These are phyloP conservation scores for Aspergillus glaucus DNA, from an alignment of 2,329 filamentous ascomycete species.

Conservation along the genomic window DNA sequence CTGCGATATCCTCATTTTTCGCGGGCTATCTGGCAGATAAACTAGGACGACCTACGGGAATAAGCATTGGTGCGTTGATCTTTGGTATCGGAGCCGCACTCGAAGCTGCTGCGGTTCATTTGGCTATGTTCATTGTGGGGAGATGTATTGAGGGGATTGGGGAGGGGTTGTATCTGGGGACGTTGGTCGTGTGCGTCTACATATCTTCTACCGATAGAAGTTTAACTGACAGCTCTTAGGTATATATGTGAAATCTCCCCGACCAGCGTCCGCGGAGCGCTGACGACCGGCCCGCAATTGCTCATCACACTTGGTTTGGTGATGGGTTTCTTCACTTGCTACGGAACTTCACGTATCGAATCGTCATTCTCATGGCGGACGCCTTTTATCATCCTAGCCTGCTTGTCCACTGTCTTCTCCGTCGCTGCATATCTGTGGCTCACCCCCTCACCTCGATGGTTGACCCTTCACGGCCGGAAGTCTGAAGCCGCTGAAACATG, in stretches of 20 bases:
- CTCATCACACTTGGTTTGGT: constrained; percentile 47
- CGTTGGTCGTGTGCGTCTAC: constrained; percentile 41
- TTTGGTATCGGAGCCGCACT: constrained; percentile 51
- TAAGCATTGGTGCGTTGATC: constrained; percentile 46
- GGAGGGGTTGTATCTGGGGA: constrained; percentile 54
- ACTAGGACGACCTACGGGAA: constrained; percentile 46
- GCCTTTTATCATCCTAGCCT: constrained; percentile 48
- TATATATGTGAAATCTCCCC: constrained; percentile 58
- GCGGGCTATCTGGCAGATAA: constrained; percentile 49
- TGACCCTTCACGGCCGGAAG: constrained; percentile 43
- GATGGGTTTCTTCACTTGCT: constrained; percentile 55
- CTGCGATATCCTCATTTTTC: constrained; percentile 52
- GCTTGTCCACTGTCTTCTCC: constrained; percentile 36
- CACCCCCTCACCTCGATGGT: constrained; percentile 54
- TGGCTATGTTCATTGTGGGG: constrained; percentile 52
- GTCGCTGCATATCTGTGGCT: constrained; percentile 37
- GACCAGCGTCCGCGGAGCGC: constrained; percentile 41
- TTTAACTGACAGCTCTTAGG: constrained; percentile 29
- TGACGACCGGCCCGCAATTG: constrained; percentile 51
- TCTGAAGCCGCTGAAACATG: constrained; percentile 42
- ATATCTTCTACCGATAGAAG: not conserved
- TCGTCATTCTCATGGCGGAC: constrained; percentile 51
- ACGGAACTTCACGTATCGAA: constrained; percentile 45
- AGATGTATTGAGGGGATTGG: constrained; percentile 53
- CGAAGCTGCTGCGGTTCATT: constrained; percentile 42